A percentile compares a stretch with the other conserved stretches of the same genome.
Conservation (phyloP, 495 filamentous ascomycete species). For the Trichoderma asperelloides region DNA sequence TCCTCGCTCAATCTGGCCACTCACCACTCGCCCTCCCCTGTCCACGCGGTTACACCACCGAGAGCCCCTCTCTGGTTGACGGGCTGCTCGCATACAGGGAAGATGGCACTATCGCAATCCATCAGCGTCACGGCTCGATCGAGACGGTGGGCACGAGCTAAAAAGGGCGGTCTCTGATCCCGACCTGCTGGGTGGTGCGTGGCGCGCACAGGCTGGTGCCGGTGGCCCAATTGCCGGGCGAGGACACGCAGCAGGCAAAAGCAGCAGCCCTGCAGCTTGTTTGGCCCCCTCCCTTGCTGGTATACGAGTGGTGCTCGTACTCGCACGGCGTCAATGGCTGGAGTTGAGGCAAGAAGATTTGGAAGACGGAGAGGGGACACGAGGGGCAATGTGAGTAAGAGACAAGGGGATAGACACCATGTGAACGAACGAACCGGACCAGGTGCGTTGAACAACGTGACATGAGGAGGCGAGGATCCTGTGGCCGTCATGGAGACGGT, state of each 20-base stretch:
- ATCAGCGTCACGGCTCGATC: not conserved
- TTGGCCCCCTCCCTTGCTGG: not conserved
- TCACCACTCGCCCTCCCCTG: too few relatives aligned
- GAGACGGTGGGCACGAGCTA: constrained; percentile 6
- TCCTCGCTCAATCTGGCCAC: not conserved
- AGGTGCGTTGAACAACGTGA: too few relatives aligned
- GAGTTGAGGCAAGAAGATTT: too few relatives aligned
- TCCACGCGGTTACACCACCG: not conserved
- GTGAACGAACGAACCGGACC: too few relatives aligned
- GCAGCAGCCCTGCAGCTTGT: not conserved
- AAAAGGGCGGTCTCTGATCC: constrained; percentile 6
- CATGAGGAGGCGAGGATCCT: too few relatives aligned
- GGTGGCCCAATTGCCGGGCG: constrained; percentile 6
- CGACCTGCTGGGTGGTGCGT: constrained; percentile 7
- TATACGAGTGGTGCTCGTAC: too few relatives aligned
- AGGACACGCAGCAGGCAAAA: constrained; percentile 3
- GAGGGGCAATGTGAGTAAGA: too few relatives aligned
- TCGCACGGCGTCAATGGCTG: too few relatives aligned
- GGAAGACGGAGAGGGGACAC: too few relatives aligned
- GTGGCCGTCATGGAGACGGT: too few relatives aligned
- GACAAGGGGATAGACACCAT: too few relatives aligned
- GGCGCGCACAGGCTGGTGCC: not conserved
- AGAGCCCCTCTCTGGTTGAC: not conserved
- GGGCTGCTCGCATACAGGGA: not conserved
- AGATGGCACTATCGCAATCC: not conserved